Evolutionary conservation across 1,284 basidiomycete species (phyloP), one percentile per base, ranked within the genome.

Genomic region (Marasmius sp.): DNA sequence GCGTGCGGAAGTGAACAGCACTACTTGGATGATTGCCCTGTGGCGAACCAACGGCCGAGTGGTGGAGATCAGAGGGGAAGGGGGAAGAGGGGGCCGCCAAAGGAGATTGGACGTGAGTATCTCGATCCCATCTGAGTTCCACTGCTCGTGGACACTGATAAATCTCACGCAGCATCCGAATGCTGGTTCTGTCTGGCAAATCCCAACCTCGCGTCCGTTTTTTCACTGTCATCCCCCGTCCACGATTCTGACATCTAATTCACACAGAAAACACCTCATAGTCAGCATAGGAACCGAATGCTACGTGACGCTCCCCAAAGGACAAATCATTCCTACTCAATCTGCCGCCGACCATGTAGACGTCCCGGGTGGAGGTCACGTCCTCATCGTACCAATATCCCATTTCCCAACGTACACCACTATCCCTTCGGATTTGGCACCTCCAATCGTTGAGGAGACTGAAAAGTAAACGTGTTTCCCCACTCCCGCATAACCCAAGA

Each of bases 181-280:
- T 96, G 95, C 74, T 97, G 95, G 95, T 97, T 97, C 80, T 98
- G 95, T 73, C 72, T 98, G 59, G 95, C 93, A 54, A 97, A 97
- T 72, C 95, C 95, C 1, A 90, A 87, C 68, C 81, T 95, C 37
- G 88, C 91, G 91, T 92, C 71, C 65, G 88, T 76, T 12, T 38
- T 37, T 51, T 27, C 33, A 11, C 11, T 56, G 9, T 38, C 36
- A 47, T 27, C 48, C 38, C 58, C n/a, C 37, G 38, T 57, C 48
- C 36, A 22, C 1, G 27, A 27, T 27, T 18, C 22, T 45, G 8
- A 43, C 43, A n/a, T 16, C 39, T 39, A 22, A 16, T 37, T 11
- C 43, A 8, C 37, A 56, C 67, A 95, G 93, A 56, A 98, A 98
- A 77, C 94, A 98, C 69, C 86, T 98, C 61, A 95, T 98, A 64